A percentile compares a stretch with the other conserved stretches of the same genome.
phyloP scores from a whole-genome alignment of 2,329 filamentous ascomycete species.

The Emergomyces orientalis region DNA sequence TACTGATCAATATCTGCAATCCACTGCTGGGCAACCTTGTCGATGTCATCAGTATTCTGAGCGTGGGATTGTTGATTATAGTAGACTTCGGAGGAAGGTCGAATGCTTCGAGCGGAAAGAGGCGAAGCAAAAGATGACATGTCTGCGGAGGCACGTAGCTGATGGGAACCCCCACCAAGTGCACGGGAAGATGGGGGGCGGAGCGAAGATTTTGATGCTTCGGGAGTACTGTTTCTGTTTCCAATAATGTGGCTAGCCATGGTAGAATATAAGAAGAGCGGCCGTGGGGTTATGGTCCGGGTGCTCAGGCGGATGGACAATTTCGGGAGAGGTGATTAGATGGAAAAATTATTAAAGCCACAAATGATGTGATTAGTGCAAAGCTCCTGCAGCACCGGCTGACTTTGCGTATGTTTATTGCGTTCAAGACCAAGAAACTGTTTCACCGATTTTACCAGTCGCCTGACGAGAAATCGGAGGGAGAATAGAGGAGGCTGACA shows the following conservation, averaged over 20 bases:
- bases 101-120: conserved; percentile 66
- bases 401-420: conserved; percentile 38
- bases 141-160: conserved; percentile 89
- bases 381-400: conserved; percentile 73
- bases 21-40: conserved; percentile 95
- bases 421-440: conserved; percentile 11
- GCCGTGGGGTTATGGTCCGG: neutral
- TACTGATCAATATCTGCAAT: conserved; percentile 98
- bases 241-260: conserved; percentile 59
- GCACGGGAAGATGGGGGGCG: conserved; percentile 76
- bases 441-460: conserved; percentile 13
- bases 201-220: conserved; percentile 70
- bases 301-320: neutral
- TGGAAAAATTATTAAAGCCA: conserved; percentile 20
- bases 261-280: conserved; percentile 11
- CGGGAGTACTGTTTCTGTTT: conserved; percentile 95
- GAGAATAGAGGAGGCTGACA: neutral
- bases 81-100: conserved; percentile 86
- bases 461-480: neutral
- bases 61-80: conserved; percentile 67
- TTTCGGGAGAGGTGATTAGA: conserved; percentile 4
- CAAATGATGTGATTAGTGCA: conserved; percentile 32
- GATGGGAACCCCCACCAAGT: conserved; percentile 66
- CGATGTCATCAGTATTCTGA: conserved; percentile 67
- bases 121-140: conserved; percentile 75